Base-by-base conservation (phyloP, 352 stramenopile genomes). In the Globisporangium abappressorium region DNA sequence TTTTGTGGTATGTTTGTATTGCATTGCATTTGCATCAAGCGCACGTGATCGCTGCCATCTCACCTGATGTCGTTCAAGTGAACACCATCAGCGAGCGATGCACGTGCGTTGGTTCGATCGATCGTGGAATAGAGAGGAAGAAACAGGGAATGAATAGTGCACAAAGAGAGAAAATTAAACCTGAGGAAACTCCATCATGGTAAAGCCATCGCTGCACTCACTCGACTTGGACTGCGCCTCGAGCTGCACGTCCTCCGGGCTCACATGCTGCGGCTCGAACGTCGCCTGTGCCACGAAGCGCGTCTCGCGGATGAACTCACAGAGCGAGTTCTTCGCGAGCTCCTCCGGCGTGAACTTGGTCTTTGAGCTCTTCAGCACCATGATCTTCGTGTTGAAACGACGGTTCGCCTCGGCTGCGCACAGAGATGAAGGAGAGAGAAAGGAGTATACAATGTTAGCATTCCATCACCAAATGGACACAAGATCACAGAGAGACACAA, bases 131-230 rank as follows among this genome's bases (percentile, higher is more conserved):
- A 55, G 28, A 38, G 46, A 6, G 18, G 24, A n/a, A 55, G 28
- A 54, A 20, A 55, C 22, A 55, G 3, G 26, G 14, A 54, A 36
- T 55, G 57, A 26, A 43, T 43, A 18, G 14, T 28, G 64, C 64
- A 68, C 54, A 54, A 2, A 54, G 12, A 76, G 36, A 60, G 22
- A 62, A 62, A 62, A 53, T 84, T 81, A 94, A 51, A 89, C 75
- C 63, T 84, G 75, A 14, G 82, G 82, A 49, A 78, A 86, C 28
- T 94, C 84, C 59, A 94, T 84, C 70, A 94, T 64, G 53, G 69
- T 83, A 64, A 86, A 94, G 62, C 82, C 86, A 65, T 94, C 86
- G 72, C 86, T 94, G 72, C 82, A 92, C 73, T 94, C 86, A 84
- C 86, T 94, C 68, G 74, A 82, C 69, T 90, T 90, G 47, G 81